Base-by-base conservation (phyloP, 2,329 filamentous ascomycete species). In the Tolypocladium cylindrosporum region DNA sequence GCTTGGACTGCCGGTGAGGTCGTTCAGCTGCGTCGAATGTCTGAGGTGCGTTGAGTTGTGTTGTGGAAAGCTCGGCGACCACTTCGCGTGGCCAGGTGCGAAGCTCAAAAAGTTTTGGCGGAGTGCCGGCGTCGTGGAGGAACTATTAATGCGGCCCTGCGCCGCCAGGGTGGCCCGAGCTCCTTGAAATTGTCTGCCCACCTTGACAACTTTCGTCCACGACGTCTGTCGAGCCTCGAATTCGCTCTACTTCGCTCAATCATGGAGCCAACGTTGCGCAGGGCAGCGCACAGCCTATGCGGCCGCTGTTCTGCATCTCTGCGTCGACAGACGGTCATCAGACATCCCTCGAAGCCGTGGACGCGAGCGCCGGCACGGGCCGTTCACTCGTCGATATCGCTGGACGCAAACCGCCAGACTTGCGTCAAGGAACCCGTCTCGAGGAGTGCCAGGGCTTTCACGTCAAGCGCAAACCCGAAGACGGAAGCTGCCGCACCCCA, bases 261-360 rank as follows among this genome's bases (percentile, higher is more conserved):
- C 59, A 75, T 75, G 73, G 75, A 78, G 66, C 69, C 74, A 51
- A 68, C 71, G 60, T 62, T 76, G 60, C 75, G 72, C 59, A 69
- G 70, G 60, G 72, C 70, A 61, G 70, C 74, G 60, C 71, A 69
- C 19, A 72, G 65, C 58, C 60, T 77, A 8, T 78, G 76, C 57
- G 69, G 72, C 37, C 72, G 70, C 59, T 77, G 75, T 63, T 74
- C 73, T 42, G 63, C 69, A 36, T 69, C 71, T 34, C 55, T 72
- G 55, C 65, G 68, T 54, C 65, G 65, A 60, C 71, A 72, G 68
- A 65, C 65, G 61, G 56, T 55, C 42, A 40, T 59, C 8, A 61
- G 61, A 58, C 58, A 57, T 56, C 57, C 60, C n/a, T 57, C 61
- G 31, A 68, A 63, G 59, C 63, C 64, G 43, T 67, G 65, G 65